Conservation (phyloP, 768 basidiomycete genomes). For the Leccinum sublutescens region DNA sequence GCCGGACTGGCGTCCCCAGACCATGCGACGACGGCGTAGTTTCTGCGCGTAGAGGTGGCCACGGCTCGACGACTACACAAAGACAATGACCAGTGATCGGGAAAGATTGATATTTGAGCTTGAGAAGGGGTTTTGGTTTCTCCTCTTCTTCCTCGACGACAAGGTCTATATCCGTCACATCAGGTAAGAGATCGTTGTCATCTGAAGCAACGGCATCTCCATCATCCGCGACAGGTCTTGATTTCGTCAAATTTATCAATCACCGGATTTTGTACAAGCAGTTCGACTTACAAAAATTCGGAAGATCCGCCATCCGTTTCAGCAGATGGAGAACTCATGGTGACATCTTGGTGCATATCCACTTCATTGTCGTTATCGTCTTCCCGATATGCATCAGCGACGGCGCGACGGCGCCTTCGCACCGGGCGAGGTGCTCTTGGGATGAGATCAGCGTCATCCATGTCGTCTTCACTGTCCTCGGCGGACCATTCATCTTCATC, state of each 20-base stretch:
- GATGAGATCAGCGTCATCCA: conserved; percentile 11
- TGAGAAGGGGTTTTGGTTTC: conserved; percentile 70
- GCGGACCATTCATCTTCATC: conserved; percentile 25
- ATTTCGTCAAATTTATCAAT: conserved; percentile 1
- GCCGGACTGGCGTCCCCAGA: conserved; percentile 25
- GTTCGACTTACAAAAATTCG: conserved; percentile 7
- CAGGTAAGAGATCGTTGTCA: background rate
- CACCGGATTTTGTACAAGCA: background rate
- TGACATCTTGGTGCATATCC: conserved; percentile 10
- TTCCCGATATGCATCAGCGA: conserved; percentile 27
- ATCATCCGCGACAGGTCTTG: background rate
- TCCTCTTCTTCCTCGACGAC: conserved; percentile 58
- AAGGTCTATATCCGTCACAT: conserved; percentile 34
- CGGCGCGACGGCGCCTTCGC: conserved; percentile 30
- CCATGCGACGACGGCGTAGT: conserved; percentile 33
- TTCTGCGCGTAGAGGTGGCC: conserved; percentile 50
- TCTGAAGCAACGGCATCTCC: background rate
- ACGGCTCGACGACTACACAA: conserved; percentile 83
- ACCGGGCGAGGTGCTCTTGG: conserved; percentile 27
- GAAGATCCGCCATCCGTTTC: background rate
- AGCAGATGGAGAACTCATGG: conserved; percentile 13
- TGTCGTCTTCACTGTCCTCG: conserved; percentile 21
- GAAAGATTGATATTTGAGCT: conserved; percentile 70
- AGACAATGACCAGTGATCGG: conserved; percentile 69
- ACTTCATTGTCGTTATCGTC: conserved; percentile 20